These are phyloP conservation scores for Saccharomycopsis sp. DNA, from an alignment of 805 yeast species.

Conservation along the genomic window DNA sequence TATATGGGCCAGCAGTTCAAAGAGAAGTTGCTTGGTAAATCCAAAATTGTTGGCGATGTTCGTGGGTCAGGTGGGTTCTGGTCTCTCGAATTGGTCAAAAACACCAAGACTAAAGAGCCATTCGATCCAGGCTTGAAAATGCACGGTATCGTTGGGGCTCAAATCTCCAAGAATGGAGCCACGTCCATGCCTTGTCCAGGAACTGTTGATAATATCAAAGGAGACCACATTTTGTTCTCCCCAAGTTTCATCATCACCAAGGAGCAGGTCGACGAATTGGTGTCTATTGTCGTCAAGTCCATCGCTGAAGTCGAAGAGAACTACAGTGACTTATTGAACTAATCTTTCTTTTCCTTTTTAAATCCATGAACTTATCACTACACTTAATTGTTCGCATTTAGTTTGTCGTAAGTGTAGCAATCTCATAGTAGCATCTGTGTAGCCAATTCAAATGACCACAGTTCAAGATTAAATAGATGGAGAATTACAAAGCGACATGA, in stretches of 20 bases:
- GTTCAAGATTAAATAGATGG: too few species aligned
- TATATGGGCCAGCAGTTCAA: constrained; percentile 34
- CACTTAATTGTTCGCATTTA: too few species aligned
- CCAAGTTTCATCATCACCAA: constrained; percentile 38
- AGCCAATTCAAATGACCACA: too few species aligned
- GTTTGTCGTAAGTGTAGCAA: too few species aligned
- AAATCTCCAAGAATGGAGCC: constrained; percentile 35
- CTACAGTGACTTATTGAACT: neutral
- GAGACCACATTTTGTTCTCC: constrained; percentile 42
- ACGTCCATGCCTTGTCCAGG: constrained; percentile 36
- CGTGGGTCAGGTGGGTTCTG: constrained; percentile 53
- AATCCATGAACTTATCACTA: too few species aligned
- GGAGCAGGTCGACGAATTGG: constrained; percentile 33
- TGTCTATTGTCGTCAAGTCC: constrained; percentile 25
- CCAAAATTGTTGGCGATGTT: constrained; percentile 40
- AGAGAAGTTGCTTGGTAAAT: constrained; percentile 25
- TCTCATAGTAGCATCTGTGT: too few species aligned
- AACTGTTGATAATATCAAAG: constrained; percentile 33
- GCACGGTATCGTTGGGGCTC: constrained; percentile 29
- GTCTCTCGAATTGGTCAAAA: constrained; percentile 45
- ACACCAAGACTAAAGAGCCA: constrained; percentile 40
- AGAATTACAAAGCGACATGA: too few species aligned
- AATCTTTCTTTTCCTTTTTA: too few species aligned
- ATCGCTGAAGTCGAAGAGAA: constrained; percentile 18
- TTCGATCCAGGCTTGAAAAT: constrained; percentile 30